Conservation (phyloP, 1,139 yeast species). For the Sugiyamaella grinbergsii region DNA sequence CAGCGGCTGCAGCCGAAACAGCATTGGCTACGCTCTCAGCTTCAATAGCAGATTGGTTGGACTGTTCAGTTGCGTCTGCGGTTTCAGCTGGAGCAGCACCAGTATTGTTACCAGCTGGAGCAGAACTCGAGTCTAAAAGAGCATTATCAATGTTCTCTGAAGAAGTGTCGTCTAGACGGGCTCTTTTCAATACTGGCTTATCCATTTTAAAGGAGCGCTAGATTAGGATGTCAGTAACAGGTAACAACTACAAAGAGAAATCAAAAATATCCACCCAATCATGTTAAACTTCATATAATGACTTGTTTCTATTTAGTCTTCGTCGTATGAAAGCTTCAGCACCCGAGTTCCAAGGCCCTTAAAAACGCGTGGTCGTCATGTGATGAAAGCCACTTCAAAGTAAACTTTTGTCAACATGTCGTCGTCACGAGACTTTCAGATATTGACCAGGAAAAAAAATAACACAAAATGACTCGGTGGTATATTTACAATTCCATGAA, state of each 20-base stretch:
- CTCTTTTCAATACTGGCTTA: conserved; percentile 2
- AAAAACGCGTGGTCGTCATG: conserved; percentile 16
- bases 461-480: background rate
- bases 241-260: background rate
- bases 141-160: conserved; percentile 15
- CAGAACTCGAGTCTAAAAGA: too few relatives aligned
- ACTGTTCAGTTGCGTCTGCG: background rate
- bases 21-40: background rate
- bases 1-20: conserved; percentile 8
- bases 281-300: too few relatives aligned
- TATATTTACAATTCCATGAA: too few relatives aligned
- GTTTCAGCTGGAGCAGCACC: conserved; percentile 1
- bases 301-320: too few relatives aligned
- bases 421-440: conserved; percentile 13
- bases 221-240: background rate
- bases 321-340: too few relatives aligned
- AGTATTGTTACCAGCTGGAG: background rate
- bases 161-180: conserved; percentile 9
- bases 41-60: background rate
- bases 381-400: conserved; percentile 10
- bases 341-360: background rate
- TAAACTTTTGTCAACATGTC: background rate
- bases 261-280: background rate
- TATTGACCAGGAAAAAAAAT: background rate
- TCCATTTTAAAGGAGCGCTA: conserved; percentile 3